A percentile compares a stretch with the other conserved stretches of the same genome.
phyloP scores from a whole-genome alignment of 1,284 basidiomycete genomes.

The Polyporus tsugae region DNA sequence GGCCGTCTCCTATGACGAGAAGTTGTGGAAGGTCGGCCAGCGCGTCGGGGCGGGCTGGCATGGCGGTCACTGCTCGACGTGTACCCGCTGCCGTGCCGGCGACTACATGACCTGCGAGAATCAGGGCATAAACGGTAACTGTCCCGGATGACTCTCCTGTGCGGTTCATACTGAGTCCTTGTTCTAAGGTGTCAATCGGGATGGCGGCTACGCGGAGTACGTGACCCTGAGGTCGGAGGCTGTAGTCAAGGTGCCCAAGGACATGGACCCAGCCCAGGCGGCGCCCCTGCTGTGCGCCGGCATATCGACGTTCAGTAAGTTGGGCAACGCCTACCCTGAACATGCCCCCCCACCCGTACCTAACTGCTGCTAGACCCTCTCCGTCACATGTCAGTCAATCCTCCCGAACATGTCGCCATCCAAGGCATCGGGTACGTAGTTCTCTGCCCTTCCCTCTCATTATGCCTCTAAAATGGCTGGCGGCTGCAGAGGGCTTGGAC shows the following conservation, averaged over 20 bases:
- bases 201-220: constrained; percentile 36
- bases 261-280: constrained; percentile 72
- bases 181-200: constrained; percentile 21
- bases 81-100: constrained; percentile 34
- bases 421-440: constrained; percentile 44
- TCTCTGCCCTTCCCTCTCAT: neutral
- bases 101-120: constrained; percentile 35
- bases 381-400: constrained; percentile 36
- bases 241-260: constrained; percentile 80
- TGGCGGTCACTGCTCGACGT: constrained; percentile 38
- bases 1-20: constrained; percentile 30
- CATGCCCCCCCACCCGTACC: neutral
- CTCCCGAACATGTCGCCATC: constrained; percentile 41
- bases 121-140: constrained; percentile 42
- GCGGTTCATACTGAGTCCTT: constrained; percentile 19
- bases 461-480: neutral
- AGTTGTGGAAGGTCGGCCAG: constrained; percentile 37
- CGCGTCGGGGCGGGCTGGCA: constrained; percentile 42
- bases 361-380: constrained; percentile 30
- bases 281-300: constrained; percentile 86
- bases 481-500: constrained; percentile 40
- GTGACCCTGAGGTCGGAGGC: constrained; percentile 37
- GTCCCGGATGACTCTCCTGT: constrained; percentile 36
- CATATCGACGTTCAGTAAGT: constrained; percentile 38
- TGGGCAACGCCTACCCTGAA: neutral